Percentiles rank a stretch among this genome's conserved stretches.
These are phyloP conservation scores for Coleophoma crateriformis DNA, from an alignment of 2,329 filamentous ascomycete genomes.

Conservation along the genomic window DNA sequence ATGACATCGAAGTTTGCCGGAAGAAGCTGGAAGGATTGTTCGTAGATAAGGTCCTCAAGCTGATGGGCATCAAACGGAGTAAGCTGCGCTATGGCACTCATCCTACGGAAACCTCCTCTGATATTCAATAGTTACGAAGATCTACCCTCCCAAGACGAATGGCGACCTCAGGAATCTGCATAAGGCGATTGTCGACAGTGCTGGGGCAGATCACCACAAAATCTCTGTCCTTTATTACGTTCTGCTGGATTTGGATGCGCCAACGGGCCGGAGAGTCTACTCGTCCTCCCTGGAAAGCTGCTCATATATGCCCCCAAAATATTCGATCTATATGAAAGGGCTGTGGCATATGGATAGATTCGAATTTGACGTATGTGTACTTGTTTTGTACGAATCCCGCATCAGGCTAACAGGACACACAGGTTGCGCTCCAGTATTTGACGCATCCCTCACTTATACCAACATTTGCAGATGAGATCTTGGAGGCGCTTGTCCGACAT, in stretches of 20 bases:
- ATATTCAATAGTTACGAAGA: constrained; percentile 44
- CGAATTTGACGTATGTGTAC: constrained; percentile 59
- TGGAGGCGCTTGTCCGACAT: constrained; percentile 61
- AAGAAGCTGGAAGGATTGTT: constrained; percentile 69
- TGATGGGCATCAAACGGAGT: constrained; percentile 68
- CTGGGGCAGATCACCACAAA: constrained; percentile 68
- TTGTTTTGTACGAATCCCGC: constrained; percentile 20
- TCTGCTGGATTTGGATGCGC: constrained; percentile 62
- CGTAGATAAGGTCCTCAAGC: constrained; percentile 70
- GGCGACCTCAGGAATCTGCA: constrained; percentile 64
- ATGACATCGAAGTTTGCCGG: constrained; percentile 61
- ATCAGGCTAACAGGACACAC: constrained; percentile 14
- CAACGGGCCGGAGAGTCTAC: constrained; percentile 32
- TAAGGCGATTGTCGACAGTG: constrained; percentile 59
- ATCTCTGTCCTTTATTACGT: constrained; percentile 81
- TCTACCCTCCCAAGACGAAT: constrained; percentile 71
- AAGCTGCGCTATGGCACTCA: constrained; percentile 15
- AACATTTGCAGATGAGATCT: constrained; percentile 79
- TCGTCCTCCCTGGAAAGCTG: constrained; percentile 53
- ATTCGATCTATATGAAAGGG: constrained; percentile 75
- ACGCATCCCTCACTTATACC: constrained; percentile 74
- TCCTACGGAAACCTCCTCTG: not conserved
- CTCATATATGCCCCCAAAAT: constrained; percentile 67
- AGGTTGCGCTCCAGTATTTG: constrained; percentile 68
- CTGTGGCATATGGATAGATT: constrained; percentile 74